These are phyloP conservation scores for Sarcomyxa edulis DNA, from an alignment of 768 basidiomycete genomes.

Conservation along the genomic window DNA sequence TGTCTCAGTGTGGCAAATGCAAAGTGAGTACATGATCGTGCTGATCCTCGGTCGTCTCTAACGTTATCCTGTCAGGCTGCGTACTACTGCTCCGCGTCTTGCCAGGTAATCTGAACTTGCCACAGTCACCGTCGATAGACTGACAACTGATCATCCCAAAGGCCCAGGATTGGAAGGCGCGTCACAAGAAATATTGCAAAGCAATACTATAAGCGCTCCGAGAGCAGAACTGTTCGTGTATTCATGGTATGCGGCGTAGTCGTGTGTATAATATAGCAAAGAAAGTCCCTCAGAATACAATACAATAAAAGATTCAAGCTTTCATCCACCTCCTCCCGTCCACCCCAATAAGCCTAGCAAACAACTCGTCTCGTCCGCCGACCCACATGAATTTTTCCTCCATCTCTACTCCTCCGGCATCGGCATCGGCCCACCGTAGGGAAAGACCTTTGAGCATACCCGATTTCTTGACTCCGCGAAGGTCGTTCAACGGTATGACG, in stretches of 20 bases:
- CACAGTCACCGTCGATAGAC: background rate
- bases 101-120: constrained; percentile 3
- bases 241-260: too few relatives aligned
- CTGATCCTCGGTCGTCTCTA: background rate
- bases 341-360: constrained; percentile 54
- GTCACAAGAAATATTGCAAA: constrained; percentile 7
- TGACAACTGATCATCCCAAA: background rate
- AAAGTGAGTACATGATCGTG: constrained; percentile 13
- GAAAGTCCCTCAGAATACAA: too few relatives aligned
- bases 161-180: constrained; percentile 6
- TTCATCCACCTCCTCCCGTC: constrained; percentile 46
- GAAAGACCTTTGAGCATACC: constrained; percentile 48
- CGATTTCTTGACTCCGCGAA: constrained; percentile 55
- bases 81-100: constrained; percentile 9
- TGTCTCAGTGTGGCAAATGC: constrained; percentile 21
- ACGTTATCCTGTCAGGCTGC: constrained; percentile 4
- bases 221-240: too few relatives aligned
- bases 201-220: too few relatives aligned
- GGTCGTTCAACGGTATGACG: constrained; percentile 35
- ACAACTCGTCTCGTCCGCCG: constrained; percentile 58
- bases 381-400: constrained; percentile 59
- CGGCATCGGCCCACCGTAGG: constrained; percentile 34
- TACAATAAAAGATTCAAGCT: constrained; percentile 21
- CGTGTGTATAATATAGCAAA: too few relatives aligned
- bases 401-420: constrained; percentile 25